Conservation (phyloP, 352 stramenopile species). For the Globisporangium cederbergense region DNA sequence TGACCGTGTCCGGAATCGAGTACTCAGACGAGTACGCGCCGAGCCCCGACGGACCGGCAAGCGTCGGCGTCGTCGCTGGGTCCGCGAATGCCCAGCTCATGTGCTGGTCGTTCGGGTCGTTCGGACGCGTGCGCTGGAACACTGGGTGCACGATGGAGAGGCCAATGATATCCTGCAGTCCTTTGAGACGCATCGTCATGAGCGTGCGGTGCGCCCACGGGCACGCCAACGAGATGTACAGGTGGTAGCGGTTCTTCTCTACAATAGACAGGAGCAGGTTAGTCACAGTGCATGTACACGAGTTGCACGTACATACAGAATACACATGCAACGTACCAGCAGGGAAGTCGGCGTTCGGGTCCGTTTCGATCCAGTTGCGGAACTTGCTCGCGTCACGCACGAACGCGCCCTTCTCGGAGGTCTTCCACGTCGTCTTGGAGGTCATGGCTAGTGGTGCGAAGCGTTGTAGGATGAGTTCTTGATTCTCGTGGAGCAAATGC, state of each 20-base stretch:
- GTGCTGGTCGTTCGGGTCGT: constrained; percentile 66
- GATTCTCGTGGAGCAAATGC: constrained; percentile 4
- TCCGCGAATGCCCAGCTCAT: constrained; percentile 84
- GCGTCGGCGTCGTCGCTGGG: constrained; percentile 52
- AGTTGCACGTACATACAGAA: not conserved
- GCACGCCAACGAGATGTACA: constrained; percentile 96
- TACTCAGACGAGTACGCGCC: constrained; percentile 69
- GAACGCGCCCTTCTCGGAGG: constrained; percentile 68
- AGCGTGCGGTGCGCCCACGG: constrained; percentile 85
- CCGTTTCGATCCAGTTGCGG: constrained; percentile 73
- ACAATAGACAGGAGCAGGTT: not conserved
- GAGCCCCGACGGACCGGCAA: constrained; percentile 59
- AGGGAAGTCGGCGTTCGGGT: constrained; percentile 58
- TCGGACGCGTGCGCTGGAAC: constrained; percentile 72
- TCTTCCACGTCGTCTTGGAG: constrained; percentile 56
- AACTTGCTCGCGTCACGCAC: constrained; percentile 73
- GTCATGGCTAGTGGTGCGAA: constrained; percentile 37
- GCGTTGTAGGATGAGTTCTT: not conserved
- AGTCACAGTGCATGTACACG: not conserved
- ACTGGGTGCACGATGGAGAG: constrained; percentile 90
- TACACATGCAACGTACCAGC: constrained; percentile 19
- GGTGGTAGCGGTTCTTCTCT: constrained; percentile 84
- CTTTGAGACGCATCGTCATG: constrained; percentile 91
- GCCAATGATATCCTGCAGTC: constrained; percentile 92
- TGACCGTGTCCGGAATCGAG: constrained; percentile 60